Evolutionary conservation across 2,329 filamentous ascomycete species (phyloP), one percentile per base, ranked within the genome.

Genomic region (Thielaviopsis ethacetica): DNA sequence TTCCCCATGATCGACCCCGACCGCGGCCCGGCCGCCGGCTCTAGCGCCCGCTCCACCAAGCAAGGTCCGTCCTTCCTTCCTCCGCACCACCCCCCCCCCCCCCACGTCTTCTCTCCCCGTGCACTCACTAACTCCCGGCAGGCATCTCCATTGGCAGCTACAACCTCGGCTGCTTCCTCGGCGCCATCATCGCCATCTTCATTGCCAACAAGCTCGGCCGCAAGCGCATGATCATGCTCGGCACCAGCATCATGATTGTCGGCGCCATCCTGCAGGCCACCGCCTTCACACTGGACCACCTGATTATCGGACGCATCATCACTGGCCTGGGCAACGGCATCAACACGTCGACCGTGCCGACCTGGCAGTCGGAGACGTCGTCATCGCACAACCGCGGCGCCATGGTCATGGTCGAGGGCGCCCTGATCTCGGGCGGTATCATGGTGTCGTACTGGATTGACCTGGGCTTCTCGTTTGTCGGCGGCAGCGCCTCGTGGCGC

Each of bases 131-230:
- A 57, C 47, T 21, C 47, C 54, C 5, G 17, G 27, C 38, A 57
- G 76, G 75, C 38, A 79, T 81, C 53, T 71, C 77, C 5, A 73
- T 81, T 19, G 78, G 77, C 7, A 75, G 74, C 4, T 81, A 81
- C 67, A 80, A 80, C 65, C 65, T 81, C n/a, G 81, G 80, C 13
- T 83, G 81, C 68, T 79, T 81, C 56, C 72, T 83, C 59, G 82
- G 82, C 12, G 81, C 81, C 21, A 79, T 84, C 66, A 81, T 82
- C 65, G 80, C 80, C 60, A 83, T 82, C 24, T 84, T 84, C 64
- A 81, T 82, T 13, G 82, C 82, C 68, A 82, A 85, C 64, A 72
- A 74, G 24, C 76, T 83, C 55, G 82, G 82, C 13, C 76, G 82
- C 57, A 75, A 75, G 63, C 73, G 72, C 63, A 82, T 81, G 24